Evolutionary conservation across 139 green algal species (phyloP).

Genomic region (Chlorella sp.): DNA sequence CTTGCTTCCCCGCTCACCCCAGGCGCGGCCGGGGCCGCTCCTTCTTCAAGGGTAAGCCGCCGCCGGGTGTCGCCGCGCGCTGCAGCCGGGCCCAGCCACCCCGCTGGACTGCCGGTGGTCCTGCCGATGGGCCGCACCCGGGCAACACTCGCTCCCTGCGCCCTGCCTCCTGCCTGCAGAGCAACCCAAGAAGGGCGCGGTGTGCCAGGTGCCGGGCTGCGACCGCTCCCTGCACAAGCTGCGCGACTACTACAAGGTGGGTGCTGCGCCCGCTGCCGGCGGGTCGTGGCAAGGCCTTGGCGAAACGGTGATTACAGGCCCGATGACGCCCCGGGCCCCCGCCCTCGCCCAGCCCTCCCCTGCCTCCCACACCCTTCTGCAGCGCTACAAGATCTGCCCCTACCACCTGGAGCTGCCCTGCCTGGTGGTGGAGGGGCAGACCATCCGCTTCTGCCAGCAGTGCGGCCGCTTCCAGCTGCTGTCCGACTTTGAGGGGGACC

Average conservation of each 20-base stretch:
- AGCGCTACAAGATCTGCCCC: slow-evolving; percentile 86
- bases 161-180: not conserved
- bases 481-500: slow-evolving; percentile 56
- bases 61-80: too few relatives aligned
- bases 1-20: not conserved
- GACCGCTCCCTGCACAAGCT: slow-evolving; percentile 46
- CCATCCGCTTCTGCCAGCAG: slow-evolving; percentile 56
- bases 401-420: slow-evolving; percentile 67
- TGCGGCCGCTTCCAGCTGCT: slow-evolving; percentile 47
- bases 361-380: not conserved
- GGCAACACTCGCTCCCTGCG: not conserved
- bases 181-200: slow-evolving; percentile 28
- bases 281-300: too few relatives aligned
- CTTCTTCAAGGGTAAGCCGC: slow-evolving; percentile 34
- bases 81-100: not conserved
- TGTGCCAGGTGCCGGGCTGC: slow-evolving; percentile 44
- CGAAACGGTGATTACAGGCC: not conserved
- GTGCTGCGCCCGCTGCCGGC: too few relatives aligned
- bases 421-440: slow-evolving; percentile 50
- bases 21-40: slow-evolving; percentile 32
- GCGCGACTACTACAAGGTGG: slow-evolving; percentile 54
- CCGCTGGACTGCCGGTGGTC: too few relatives aligned
- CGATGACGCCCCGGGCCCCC: not conserved
- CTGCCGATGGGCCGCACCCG: not conserved
- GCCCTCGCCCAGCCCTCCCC: not conserved